phyloP scores from a whole-genome alignment of 1,284 basidiomycete genomes.

The Lignosus rhinocerotis region DNA sequence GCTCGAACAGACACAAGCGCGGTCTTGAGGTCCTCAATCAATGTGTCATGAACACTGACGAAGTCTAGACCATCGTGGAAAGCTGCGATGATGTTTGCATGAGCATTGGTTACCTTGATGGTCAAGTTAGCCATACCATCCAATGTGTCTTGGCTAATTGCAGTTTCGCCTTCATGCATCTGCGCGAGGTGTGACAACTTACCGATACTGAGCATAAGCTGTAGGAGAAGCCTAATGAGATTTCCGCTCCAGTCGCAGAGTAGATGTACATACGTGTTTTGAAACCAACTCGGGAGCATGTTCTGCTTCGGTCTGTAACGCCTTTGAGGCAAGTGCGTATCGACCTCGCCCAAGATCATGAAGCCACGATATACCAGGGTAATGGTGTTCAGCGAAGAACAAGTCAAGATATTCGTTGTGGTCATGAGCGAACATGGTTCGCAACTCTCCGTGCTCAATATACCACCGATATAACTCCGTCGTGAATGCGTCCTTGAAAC shows the following conservation, averaged over 20 bases:
- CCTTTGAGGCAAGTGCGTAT: slow-evolving; percentile 65
- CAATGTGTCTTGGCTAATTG: slow-evolving; percentile 48
- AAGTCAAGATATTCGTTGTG: slow-evolving; percentile 68
- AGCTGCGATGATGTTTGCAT: slow-evolving; percentile 37
- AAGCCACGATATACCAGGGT: slow-evolving; percentile 83
- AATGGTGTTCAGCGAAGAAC: slow-evolving; percentile 69
- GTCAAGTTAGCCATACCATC: slow-evolving; percentile 45
- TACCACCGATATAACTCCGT: slow-evolving; percentile 88
- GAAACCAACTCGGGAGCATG: slow-evolving; percentile 60
- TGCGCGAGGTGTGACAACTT: slow-evolving; percentile 86
- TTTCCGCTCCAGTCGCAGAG: too few species aligned
- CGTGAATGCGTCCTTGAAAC: slow-evolving; percentile 84
- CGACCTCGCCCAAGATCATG: slow-evolving; percentile 79
- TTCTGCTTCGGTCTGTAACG: slow-evolving; percentile 64
- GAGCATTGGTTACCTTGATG: background rate
- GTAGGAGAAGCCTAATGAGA: background rate
- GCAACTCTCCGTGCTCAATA: slow-evolving; percentile 74
- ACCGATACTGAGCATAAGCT: slow-evolving; percentile 90
- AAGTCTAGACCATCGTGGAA: slow-evolving; percentile 78
- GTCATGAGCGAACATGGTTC: slow-evolving; percentile 76
- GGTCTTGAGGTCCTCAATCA: slow-evolving; percentile 59
- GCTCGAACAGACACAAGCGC: slow-evolving; percentile 48
- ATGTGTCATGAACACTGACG: slow-evolving; percentile 67
- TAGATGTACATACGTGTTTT: slow-evolving; percentile 62
- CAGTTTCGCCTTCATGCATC: slow-evolving; percentile 56